phyloP scores from a whole-genome alignment of 2,329 filamentous ascomycete species.

The Aureobasidium zeae region DNA sequence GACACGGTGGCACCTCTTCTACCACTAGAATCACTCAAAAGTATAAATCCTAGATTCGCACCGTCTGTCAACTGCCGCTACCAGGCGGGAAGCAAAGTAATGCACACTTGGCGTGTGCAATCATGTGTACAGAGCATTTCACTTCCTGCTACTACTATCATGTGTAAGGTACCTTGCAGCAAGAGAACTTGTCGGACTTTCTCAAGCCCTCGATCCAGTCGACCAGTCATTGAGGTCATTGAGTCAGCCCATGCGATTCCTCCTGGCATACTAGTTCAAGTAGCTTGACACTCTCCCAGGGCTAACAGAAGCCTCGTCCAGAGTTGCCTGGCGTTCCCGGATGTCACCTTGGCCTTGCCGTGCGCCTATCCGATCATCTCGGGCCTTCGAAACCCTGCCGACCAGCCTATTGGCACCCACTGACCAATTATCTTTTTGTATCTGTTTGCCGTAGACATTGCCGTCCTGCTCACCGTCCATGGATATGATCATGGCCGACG shows the following conservation, averaged over 20 bases:
- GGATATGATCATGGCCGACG: constrained; percentile 5
- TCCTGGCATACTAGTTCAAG: not conserved
- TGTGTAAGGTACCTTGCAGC: constrained; percentile 11
- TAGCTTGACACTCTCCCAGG: constrained; percentile 1
- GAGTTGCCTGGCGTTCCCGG: constrained; percentile 5
- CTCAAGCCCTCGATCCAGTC: no score
- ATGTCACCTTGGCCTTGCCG: constrained; percentile 10
- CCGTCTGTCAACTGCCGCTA: constrained; percentile 15
- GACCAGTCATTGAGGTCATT: not conserved
- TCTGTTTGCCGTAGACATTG: constrained; percentile 6
- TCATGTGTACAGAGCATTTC: no score
- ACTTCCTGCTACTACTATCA: no score
- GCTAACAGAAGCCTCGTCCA: not conserved
- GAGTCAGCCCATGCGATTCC: not conserved
- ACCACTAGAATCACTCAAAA: constrained; percentile 16
- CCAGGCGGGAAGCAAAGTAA: not conserved
- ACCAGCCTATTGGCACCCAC: constrained; percentile 2
- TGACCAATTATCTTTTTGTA: constrained; percentile 3
- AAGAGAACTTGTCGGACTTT: not conserved
- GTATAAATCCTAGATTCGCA: constrained; percentile 15
- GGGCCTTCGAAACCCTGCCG: constrained; percentile 9
- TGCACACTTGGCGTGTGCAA: constrained; percentile 6
- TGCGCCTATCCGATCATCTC: constrained; percentile 10
- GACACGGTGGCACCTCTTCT: constrained; percentile 14
- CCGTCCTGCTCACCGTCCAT: no score